phyloP scores from a whole-genome alignment of 2,329 filamentous ascomycete species.

The Mycosphaerella sp. region DNA sequence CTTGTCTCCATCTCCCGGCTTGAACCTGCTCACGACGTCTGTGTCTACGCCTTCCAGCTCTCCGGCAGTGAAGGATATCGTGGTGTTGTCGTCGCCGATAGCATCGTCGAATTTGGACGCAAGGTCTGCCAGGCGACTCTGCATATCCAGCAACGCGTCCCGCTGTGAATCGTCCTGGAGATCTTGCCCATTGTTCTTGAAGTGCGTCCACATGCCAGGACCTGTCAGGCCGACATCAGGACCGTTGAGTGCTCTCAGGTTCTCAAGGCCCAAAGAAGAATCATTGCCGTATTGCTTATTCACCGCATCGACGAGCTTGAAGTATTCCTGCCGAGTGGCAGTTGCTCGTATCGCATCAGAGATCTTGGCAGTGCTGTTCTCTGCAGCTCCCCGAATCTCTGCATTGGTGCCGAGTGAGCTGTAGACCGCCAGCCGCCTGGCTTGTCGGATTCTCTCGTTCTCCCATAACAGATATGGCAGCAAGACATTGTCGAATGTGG shows the following conservation, averaged over 20 bases:
- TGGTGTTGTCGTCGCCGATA: background rate
- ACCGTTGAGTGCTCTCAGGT: background rate
- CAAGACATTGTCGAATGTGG: background rate
- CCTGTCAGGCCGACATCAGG: too few relatives aligned
- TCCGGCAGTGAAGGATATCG: background rate
- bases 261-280: background rate
- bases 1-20: background rate
- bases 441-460: background rate
- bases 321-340: background rate
- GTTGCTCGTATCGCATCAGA: background rate
- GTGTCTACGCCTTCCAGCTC: background rate
- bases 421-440: background rate
- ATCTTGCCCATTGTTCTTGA: background rate
- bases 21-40: background rate
- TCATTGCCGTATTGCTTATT: background rate
- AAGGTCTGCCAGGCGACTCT: background rate
- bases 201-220: background rate
- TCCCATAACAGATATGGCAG: constrained; percentile 2
- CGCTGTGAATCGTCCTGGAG: background rate
- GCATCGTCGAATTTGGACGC: background rate
- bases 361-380: background rate
- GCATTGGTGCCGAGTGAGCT: background rate
- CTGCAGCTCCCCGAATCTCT: background rate
- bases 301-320: background rate
- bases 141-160: background rate